Conservation (phyloP, 1,284 basidiomycete genomes). For the Porodaedalea pini region DNA sequence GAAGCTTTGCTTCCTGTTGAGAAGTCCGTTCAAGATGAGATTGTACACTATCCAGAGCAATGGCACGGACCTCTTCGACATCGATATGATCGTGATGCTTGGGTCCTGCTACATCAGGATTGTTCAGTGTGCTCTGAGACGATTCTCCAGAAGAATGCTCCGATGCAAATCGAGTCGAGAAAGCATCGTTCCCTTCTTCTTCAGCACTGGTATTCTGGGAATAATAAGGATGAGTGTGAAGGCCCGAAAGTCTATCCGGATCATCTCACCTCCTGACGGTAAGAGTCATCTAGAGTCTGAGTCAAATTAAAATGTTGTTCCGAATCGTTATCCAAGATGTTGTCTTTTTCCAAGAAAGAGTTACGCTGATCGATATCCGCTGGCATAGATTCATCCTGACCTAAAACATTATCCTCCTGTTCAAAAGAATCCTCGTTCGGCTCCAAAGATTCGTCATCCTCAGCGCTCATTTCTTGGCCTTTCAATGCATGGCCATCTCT, state of each 20-base stretch:
- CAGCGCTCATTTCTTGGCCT: background rate
- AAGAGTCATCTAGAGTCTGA: background rate
- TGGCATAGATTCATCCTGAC: background rate
- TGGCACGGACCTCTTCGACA: background rate
- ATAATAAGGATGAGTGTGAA: background rate
- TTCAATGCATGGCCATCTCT: background rate
- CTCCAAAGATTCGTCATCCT: background rate
- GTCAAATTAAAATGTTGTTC: background rate
- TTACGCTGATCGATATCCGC: background rate
- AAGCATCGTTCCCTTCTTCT: background rate
- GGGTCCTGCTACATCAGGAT: background rate
- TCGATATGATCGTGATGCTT: background rate
- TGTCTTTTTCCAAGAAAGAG: constrained; percentile 1
- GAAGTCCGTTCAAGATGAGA: background rate
- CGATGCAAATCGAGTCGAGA: background rate
- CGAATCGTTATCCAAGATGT: background rate
- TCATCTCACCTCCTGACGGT: background rate
- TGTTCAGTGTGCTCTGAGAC: constrained; percentile 6
- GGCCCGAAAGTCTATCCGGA: background rate
- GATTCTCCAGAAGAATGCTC: constrained; percentile 13
- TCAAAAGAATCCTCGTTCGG: background rate
- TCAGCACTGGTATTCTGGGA: background rate
- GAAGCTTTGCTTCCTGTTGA: background rate
- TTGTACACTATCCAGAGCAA: background rate
- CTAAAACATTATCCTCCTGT: background rate